These are phyloP conservation scores for Fabrea salina DNA, from an alignment of 169 alveolate genomes.

Conservation along the genomic window DNA sequence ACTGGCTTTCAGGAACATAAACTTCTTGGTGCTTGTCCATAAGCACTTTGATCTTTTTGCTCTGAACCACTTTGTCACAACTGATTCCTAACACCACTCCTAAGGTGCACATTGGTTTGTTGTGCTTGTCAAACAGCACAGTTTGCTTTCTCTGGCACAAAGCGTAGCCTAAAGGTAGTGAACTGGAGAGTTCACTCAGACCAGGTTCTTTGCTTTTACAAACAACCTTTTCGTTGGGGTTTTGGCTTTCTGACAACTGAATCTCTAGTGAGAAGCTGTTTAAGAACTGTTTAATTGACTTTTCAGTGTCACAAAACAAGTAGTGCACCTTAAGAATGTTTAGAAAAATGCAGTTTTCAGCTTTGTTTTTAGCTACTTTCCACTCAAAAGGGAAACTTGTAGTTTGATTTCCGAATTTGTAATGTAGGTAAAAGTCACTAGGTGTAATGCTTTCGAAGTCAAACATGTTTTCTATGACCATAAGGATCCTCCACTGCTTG, in stretches of 20 bases:
- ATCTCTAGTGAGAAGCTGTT: neutral
- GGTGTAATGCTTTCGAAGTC: neutral
- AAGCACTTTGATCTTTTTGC: slow-evolving; percentile 35
- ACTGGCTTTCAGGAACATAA: slow-evolving; percentile 50
- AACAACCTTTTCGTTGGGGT: neutral
- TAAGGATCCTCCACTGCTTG: slow-evolving; percentile 8
- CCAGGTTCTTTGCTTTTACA: neutral
- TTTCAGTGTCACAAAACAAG: neutral
- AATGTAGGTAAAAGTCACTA: neutral
- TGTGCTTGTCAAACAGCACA: neutral
- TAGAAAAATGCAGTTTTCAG: neutral
- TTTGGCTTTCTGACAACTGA: neutral
- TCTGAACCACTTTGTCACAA: slow-evolving; percentile 38
- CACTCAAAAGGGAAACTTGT: neutral
- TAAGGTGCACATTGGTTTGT: slow-evolving; percentile 12
- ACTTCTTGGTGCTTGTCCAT: slow-evolving; percentile 36
- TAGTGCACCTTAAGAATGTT: neutral
- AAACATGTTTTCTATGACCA: neutral
- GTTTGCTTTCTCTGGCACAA: slow-evolving; percentile 10
- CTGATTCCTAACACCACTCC: slow-evolving; percentile 42
- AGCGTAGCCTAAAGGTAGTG: neutral
- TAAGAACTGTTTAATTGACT: neutral
- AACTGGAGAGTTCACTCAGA: neutral
- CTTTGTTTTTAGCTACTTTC: neutral
- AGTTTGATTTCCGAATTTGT: neutral